Conservation (phyloP, 768 basidiomycete species). For the Gyrodon lividus region DNA sequence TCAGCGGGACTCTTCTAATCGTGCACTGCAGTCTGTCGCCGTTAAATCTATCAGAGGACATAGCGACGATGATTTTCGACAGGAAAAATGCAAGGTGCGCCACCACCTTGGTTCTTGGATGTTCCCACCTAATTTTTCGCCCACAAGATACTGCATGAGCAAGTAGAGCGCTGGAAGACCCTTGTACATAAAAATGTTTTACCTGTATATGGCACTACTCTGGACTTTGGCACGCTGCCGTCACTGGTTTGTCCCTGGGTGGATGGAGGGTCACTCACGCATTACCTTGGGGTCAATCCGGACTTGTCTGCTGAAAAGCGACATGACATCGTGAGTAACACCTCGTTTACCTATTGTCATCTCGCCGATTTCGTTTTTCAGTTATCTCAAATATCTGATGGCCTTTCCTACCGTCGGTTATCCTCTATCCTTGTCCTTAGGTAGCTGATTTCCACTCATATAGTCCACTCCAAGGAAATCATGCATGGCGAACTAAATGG, state of each 20-base stretch:
- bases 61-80: background rate
- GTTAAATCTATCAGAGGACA: constrained; percentile 6
- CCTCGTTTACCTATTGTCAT: background rate
- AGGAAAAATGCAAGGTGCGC: background rate
- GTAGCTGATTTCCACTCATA: background rate
- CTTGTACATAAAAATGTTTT: constrained; percentile 29
- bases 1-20: background rate
- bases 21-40: constrained; percentile 1
- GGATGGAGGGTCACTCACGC: constrained; percentile 27
- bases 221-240: constrained; percentile 29
- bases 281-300: constrained; percentile 19
- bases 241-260: constrained; percentile 38
- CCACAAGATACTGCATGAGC: constrained; percentile 12
- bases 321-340: constrained; percentile 17
- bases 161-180: constrained; percentile 25
- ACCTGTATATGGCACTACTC: constrained; percentile 27
- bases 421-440: background rate
- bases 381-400: constrained; percentile 10
- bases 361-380: background rate
- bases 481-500: constrained; percentile 50
- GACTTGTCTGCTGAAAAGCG: constrained; percentile 2
- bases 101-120: background rate
- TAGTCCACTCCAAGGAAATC: constrained; percentile 24
- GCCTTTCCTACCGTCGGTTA: constrained; percentile 21
- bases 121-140: background rate